Base-by-base conservation (phyloP, 495 filamentous ascomycete species). In the Aspergillus mulundensis region DNA sequence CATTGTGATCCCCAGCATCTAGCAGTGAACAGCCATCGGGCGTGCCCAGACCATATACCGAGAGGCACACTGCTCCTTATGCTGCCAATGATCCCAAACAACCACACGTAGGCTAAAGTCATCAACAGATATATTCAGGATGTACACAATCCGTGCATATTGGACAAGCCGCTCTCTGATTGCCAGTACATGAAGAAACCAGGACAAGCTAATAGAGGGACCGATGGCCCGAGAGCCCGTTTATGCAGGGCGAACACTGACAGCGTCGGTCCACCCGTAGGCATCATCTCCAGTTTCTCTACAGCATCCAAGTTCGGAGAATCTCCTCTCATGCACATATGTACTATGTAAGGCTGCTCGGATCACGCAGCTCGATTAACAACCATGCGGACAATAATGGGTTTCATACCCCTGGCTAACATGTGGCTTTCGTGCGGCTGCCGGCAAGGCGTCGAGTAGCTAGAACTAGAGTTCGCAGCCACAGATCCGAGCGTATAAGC, bases 361-460 rank as follows among this genome's bases (percentile, higher is more conserved):
- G 32, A 50, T 7, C 32, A 40, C 19, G 23, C 48, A 40, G 48
- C 34, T 50, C 25, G 5, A 25, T 50, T 50, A 12, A 0, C 19
- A 50, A 50, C 21, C n/a, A 40, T 40, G 32, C 32, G 48, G 48
- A 34, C 3, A 32, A 47, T 18, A 45, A 18, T 21, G 18, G 19
- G 18, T 16, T 44, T 21, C 21, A 23, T 46, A 46, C 15, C 21
- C n/a, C 18, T 50, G 32, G 32, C 36, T 23, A 24, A 20, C 48
- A 50, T 50, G 48, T 40, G 48, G 48, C 48, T 21, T 46, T n/a
- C 7, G 28, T 50, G 18, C 30, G 47, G 47, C 19, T 25, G 30
- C 21, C 7, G 24, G 18, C 38, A 36, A 15, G 32, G 8, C 32
- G 32, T 36, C 32, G 32, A 36, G 32, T 2, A 2, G 12, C 7